Base-by-base conservation (phyloP, 139 green algal genomes). In the Ettlia oleoabundans region DNA sequence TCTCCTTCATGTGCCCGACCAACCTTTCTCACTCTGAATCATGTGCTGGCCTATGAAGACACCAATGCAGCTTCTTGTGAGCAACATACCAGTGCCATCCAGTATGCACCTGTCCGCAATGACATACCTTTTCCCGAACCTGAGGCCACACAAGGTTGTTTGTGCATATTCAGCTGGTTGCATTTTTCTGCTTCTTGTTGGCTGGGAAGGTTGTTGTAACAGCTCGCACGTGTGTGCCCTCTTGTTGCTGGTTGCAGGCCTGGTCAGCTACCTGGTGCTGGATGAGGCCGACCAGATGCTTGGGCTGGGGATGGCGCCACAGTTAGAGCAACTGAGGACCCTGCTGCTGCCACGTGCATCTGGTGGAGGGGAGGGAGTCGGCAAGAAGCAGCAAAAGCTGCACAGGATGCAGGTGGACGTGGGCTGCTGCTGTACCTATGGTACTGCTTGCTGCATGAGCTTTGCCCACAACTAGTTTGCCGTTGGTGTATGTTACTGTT, bases 231-330 rank as follows among this genome's bases (percentile, higher is more conserved):
- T 26, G 2, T 62, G 26, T 66, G 33, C 37, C 21, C 0, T 35
- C 4, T 35, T 58, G 26, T 75, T 18, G 8, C 9, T 37, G 6
- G 4, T 1, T 67, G 81, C 85, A 85, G 86, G 66, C n/a, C 9
- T 9, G 4, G 41, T 90, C 26, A 32, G 52, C n/a, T 78, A 82
- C 64, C 81, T 96, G 32, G 94, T 96, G 33, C 78, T 98, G 55
- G 95, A 98, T 64, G 95, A 98, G 79, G 94, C 94, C 0, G 95
- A 98, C 84, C 95, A 95, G 82, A 96, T 98, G 94, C 87, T 98
- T 67, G 85, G 80, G 8, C 76, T 95, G 28, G 95, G 95, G 30
- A 94, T 98, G 55, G 40, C 85, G 74, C 87, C 91, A 15, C 93
- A 98, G 83, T 77, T 98, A 19, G 89, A 94, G 5, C 70, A 87